Base-by-base conservation (phyloP, 2,329 filamentous ascomycete species). In the Exophiala lecanii-corni region DNA sequence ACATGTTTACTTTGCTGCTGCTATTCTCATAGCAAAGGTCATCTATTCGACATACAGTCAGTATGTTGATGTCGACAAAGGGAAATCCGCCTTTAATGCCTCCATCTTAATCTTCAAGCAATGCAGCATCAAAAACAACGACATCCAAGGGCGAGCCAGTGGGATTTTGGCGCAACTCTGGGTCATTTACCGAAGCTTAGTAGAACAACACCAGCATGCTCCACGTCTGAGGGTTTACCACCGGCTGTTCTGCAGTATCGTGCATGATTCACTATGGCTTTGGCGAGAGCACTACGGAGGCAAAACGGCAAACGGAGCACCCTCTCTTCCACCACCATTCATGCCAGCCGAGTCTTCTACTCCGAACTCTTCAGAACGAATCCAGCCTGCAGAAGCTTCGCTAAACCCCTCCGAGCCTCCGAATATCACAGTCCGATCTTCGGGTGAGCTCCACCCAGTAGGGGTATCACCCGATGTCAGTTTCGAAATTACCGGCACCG, bases 141-240 rank as follows among this genome's bases (percentile, higher is more conserved):
- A 57, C 43, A 34, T 53, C 20, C 43, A 36, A 5, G 53, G 48
- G 3, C 38, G 53, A 19, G 39, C 39, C 19, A 55, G 40, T 10
- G 56, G 52, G 28, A 53, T 49, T 3, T 25, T 55, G 26, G 41
- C 55, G 5, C 53, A 55, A 15, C 23, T 55, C 13, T 55, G 51
- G 43, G 45, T 37, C 35, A 32, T 44, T 2, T 49, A 51, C 21
- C 18, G 17, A 9, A 36, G 39, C 10, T 33, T 42, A 1, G 38
- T 37, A 26, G 28, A 45, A 9, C 25, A 45, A 20, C 39, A 33
- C 10, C 20, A 34, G 3, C 25, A 50, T 15, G 45, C 49, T 12
- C 54, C 52, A 3, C 26, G 23, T 5, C 36, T 55, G 19, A 49
- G 44, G 16, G 20, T 54, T 6, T 39, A 36, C 15, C 47, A 46